phyloP scores from a whole-genome alignment of 2,329 filamentous ascomycete genomes.

The Cladosporium sp. region DNA sequence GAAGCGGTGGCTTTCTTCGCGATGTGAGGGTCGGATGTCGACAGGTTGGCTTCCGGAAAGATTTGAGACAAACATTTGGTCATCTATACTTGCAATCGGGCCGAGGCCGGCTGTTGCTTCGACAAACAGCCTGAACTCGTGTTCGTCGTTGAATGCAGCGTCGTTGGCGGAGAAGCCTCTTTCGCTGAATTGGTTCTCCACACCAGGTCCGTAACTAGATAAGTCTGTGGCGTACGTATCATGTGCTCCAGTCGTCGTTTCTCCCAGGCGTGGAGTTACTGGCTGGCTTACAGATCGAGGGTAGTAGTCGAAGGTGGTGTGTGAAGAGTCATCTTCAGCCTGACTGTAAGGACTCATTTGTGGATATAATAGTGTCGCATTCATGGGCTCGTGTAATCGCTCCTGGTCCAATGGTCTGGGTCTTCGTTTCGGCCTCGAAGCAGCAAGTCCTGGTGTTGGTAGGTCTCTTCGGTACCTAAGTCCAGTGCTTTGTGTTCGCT shows the following conservation, averaged over 20 bases:
- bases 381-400: slow-evolving; percentile 16
- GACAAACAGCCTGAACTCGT: slow-evolving; percentile 35
- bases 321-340: slow-evolving; percentile 1
- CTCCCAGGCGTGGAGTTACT: slow-evolving; percentile 22
- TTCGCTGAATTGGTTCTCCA: background rate
- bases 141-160: slow-evolving; percentile 31
- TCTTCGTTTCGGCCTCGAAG: slow-evolving; percentile 15
- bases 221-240: background rate
- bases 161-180: slow-evolving; percentile 19
- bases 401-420: slow-evolving; percentile 13
- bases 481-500: slow-evolving; percentile 12
- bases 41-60: background rate
- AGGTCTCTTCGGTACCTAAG: background rate
- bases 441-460: slow-evolving; percentile 5
- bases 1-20: background rate
- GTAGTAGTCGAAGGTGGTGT: slow-evolving; percentile 13
- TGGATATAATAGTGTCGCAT: slow-evolving; percentile 27
- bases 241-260: slow-evolving; percentile 17
- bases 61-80: background rate
- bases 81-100: slow-evolving; percentile 20
- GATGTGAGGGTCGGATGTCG: background rate
- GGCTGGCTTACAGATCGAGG: slow-evolving; percentile 32
- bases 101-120: slow-evolving; percentile 36
- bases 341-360: slow-evolving; percentile 29
- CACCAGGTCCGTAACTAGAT: background rate